Base-by-base conservation (phyloP, 2,329 filamentous ascomycete species). In the Mycosphaerella arachidis region DNA sequence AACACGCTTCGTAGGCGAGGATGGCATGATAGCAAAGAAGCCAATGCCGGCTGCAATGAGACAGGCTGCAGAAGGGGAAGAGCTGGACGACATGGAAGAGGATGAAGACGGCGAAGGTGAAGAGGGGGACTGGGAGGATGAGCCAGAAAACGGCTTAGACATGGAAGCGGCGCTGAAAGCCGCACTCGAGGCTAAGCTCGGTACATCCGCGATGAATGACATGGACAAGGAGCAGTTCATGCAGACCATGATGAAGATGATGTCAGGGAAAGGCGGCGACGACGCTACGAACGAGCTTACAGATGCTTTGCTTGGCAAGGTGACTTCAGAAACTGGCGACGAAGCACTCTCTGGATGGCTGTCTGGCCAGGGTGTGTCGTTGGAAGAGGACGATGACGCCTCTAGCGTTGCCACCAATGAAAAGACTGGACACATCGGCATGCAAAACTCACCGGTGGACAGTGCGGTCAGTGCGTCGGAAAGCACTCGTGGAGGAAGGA, bases 231-330 rank as follows among this genome's bases (percentile, higher is more conserved):
- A 71, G 13, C 73, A 75, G 12, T 71, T 81, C 52, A 73, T 80
- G 55, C 66, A 77, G 51, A 77, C 75, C 16, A 74, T 78, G 4
- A 70, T 74, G 64, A 74, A 78, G 54, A 79, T 81, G 77, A 69
- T 79, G 10, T 73, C 71, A 4, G 74, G 75, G 31, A 69, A 76
- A n/a, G 73, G 61, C 53, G 68, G 70, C 7, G 77, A 78, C 53
- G 77, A 78, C 16, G 74, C 78, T 57, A 70, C 75, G 18, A 74
- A 75, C 29, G 71, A 77, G 48, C 70, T 81, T 62, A 75, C 78
- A 30, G 74, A 75, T 37, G 73, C 72, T 10, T 70, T 81, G 60
- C 71, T 81, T 9, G 68, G 67, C 18, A 72, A 74, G 20, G 71
- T 68, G 1, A 66, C 65, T 10, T 66, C 64, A 18, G 70, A 68